Conservation (phyloP, 2,329 filamentous ascomycete genomes). For the Talaromyces sp. region DNA sequence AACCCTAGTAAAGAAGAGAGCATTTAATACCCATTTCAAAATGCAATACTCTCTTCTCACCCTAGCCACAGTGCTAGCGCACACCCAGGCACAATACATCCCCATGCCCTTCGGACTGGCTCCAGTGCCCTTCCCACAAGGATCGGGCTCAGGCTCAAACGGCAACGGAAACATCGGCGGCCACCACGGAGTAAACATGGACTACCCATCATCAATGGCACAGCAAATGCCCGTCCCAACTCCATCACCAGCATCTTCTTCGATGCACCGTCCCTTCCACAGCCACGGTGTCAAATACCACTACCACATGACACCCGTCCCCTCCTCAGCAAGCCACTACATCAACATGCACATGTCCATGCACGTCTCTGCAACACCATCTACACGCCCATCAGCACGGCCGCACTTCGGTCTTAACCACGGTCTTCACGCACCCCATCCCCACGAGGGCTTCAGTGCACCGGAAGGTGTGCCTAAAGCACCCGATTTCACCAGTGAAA, state of each 20-base stretch:
- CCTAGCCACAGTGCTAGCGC: slow-evolving; percentile 20
- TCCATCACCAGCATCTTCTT: background rate
- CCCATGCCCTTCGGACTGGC: slow-evolving; percentile 2
- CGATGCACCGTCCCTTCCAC: background rate
- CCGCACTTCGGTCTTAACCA: background rate
- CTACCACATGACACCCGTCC: slow-evolving; percentile 2
- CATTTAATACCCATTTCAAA: background rate
- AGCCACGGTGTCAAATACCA: background rate
- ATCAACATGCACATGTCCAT: background rate
- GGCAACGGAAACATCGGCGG: background rate
- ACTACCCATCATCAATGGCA: background rate
- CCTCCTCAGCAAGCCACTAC: slow-evolving; percentile 1
- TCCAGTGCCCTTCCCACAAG: background rate
- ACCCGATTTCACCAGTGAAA: background rate
- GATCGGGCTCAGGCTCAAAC: background rate
- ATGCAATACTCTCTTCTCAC: slow-evolving; percentile 22
- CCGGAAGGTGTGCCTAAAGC: background rate
- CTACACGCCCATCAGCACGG: background rate
- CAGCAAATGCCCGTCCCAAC: background rate
- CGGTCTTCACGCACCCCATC: background rate
- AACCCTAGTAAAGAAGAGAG: background rate
- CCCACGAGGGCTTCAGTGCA: slow-evolving; percentile 1
- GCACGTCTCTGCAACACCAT: background rate
- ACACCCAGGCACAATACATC: slow-evolving; percentile 4
- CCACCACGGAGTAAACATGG: background rate